Conservation (phyloP, 768 basidiomycete species). For the Mrakia gelida region DNA sequence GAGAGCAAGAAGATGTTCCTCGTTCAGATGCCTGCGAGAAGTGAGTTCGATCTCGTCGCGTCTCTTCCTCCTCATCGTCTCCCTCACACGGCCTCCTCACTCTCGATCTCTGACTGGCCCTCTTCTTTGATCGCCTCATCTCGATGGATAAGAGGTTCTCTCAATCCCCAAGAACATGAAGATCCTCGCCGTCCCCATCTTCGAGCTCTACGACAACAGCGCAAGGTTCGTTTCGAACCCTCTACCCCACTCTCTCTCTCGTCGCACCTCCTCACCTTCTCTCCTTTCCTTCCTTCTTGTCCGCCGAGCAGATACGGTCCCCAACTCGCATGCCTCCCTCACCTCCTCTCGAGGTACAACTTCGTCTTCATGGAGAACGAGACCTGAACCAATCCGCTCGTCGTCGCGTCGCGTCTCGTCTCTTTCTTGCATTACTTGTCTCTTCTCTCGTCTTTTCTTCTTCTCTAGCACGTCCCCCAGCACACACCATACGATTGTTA, state of each 20-base stretch:
- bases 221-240: constrained; percentile 56
- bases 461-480: neutral
- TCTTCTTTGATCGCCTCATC: neutral
- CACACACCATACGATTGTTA: neutral
- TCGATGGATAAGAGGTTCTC: constrained; percentile 65
- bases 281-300: neutral
- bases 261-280: neutral
- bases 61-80: too few relatives aligned
- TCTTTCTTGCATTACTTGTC: neutral
- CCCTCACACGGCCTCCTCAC: too few relatives aligned
- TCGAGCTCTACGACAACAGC: constrained; percentile 96
- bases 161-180: constrained; percentile 99
- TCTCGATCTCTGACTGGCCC: too few relatives aligned
- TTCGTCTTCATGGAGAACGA: constrained; percentile 13
- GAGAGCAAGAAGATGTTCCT: constrained; percentile 95
- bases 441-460: neutral
- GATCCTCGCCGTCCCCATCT: constrained; percentile 63
- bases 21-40: constrained; percentile 90
- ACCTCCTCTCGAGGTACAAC: constrained; percentile 53
- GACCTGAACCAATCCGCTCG: neutral
- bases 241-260: neutral
- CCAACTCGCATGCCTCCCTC: constrained; percentile 88
- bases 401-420: neutral
- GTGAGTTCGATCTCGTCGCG: constrained; percentile 53
- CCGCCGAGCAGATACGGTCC: constrained; percentile 67